Evolutionary conservation across 2,329 filamentous ascomycete genomes (phyloP).

Genomic region (Elsinoe necatrix): DNA sequence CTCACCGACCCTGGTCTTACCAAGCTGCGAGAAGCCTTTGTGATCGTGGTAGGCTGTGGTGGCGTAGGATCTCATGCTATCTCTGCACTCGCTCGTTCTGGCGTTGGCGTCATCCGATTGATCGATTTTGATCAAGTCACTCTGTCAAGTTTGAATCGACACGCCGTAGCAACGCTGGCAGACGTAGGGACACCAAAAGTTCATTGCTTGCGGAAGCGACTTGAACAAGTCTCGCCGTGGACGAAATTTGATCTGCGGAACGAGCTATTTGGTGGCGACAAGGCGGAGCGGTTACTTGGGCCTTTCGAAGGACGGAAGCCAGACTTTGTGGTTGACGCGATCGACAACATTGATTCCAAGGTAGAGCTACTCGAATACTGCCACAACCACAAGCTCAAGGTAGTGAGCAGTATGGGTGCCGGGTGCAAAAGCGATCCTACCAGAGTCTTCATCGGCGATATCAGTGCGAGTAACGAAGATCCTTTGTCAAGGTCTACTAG

Average conservation of each 20-base stretch:
- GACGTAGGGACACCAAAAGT: conserved; percentile 94
- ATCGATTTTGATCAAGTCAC: conserved; percentile 98
- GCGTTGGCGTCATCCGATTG: conserved; percentile 76
- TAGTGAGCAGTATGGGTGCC: conserved; percentile 93
- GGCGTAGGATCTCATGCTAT: conserved; percentile 91
- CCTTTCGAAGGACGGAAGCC: conserved; percentile 56
- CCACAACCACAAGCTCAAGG: conserved; percentile 63
- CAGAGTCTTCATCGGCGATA: conserved; percentile 81
- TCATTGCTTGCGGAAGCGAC: conserved; percentile 65
- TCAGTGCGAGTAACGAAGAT: conserved; percentile 79
- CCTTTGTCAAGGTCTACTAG: conserved; percentile 78
- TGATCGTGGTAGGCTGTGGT: conserved; percentile 86
- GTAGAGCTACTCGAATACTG: conserved; percentile 86
- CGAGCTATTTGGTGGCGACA: conserved; percentile 67
- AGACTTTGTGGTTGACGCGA: conserved; percentile 90
- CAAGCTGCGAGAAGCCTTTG: conserved; percentile 71
- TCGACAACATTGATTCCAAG: conserved; percentile 97
- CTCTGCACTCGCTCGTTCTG: conserved; percentile 77
- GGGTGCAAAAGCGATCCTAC: conserved; percentile 87
- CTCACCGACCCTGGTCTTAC: conserved; percentile 71
- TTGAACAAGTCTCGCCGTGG: conserved; percentile 88
- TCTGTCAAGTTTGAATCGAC: conserved; percentile 86
- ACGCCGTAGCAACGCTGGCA: conserved; percentile 85
- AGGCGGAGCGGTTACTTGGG: conserved; percentile 58
- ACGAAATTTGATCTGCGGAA: conserved; percentile 77